Evolutionary conservation across 768 basidiomycete genomes (phyloP).

Genomic region (Suillus lakei): DNA sequence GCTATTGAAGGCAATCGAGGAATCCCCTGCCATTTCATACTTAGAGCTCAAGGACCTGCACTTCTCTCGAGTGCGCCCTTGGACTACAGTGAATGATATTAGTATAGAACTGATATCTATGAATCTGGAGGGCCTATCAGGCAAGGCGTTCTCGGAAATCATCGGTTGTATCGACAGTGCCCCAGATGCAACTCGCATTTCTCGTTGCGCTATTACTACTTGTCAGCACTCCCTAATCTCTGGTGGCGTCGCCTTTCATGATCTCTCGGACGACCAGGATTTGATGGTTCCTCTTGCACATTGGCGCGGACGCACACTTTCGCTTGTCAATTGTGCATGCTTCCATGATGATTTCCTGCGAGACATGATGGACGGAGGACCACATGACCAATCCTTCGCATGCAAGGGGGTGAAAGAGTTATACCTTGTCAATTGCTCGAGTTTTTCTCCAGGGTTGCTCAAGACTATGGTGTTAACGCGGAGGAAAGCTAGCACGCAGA

Average conservation of each 20-base stretch:
- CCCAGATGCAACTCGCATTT: neutral
- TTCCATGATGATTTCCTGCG: slow-evolving; percentile 9
- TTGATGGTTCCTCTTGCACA: slow-evolving; percentile 6
- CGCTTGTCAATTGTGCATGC: slow-evolving; percentile 2
- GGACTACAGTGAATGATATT: slow-evolving; percentile 1
- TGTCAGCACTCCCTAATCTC: slow-evolving; percentile 4
- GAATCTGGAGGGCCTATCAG: slow-evolving; percentile 5
- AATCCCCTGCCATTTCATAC: neutral
- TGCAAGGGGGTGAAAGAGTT: slow-evolving; percentile 6
- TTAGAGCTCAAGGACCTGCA: slow-evolving; percentile 6
- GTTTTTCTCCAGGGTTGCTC: neutral
- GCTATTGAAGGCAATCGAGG: slow-evolving; percentile 1
- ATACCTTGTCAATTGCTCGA: slow-evolving; percentile 1
- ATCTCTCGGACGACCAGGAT: neutral
- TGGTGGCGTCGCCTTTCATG: neutral
- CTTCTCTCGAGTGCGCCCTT: slow-evolving; percentile 8
- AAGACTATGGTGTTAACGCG: slow-evolving; percentile 1
- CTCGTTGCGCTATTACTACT: slow-evolving; percentile 2
- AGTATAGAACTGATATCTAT: neutral
- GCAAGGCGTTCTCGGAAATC: slow-evolving; percentile 6
- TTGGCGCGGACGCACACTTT: slow-evolving; percentile 4
- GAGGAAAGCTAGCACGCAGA: neutral
- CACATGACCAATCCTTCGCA: neutral
- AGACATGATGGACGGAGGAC: slow-evolving; percentile 4
- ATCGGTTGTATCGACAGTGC: slow-evolving; percentile 3